Conservation (phyloP, 176 grass and related monocot species). For the Triticum timopheevii region DNA sequence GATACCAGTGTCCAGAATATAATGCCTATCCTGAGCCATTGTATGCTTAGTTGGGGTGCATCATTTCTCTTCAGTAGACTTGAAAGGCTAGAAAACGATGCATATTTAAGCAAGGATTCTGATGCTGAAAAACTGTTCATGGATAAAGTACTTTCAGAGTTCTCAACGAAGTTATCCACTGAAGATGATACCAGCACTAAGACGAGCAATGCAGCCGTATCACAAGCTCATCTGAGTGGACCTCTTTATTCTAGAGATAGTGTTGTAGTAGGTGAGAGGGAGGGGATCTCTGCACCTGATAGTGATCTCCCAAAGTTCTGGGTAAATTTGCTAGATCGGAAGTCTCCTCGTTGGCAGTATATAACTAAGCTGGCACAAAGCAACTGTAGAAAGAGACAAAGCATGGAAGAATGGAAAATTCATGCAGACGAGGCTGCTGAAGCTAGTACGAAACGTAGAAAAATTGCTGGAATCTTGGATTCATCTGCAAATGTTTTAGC, state of each 20-base stretch:
- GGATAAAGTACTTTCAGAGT: slow-evolving; percentile 47
- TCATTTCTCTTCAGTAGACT: slow-evolving; percentile 61
- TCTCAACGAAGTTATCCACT: slow-evolving; percentile 38
- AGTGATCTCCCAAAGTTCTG: slow-evolving; percentile 76
- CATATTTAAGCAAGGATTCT: slow-evolving; percentile 31
- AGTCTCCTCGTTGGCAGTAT: slow-evolving; percentile 64
- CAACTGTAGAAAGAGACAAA: slow-evolving; percentile 66
- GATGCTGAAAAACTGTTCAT: slow-evolving; percentile 41
- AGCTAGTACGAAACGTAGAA: slow-evolving; percentile 57
- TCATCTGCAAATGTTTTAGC: slow-evolving; percentile 34
- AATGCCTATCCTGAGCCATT: slow-evolving; percentile 62
- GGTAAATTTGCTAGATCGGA: slow-evolving; percentile 69
- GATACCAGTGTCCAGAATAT: slow-evolving; percentile 69
- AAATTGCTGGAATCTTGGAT: slow-evolving; percentile 41
- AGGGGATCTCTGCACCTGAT: slow-evolving; percentile 56
- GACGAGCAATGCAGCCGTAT: slow-evolving; percentile 28
- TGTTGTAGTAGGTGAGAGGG: slow-evolving; percentile 66
- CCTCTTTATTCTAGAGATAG: slow-evolving; percentile 61
- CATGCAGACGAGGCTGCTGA: slow-evolving; percentile 42
- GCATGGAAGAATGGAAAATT: slow-evolving; percentile 37
- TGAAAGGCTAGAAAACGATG: slow-evolving; percentile 51
- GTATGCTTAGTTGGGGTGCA: slow-evolving; percentile 84
- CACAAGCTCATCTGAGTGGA: slow-evolving; percentile 56
- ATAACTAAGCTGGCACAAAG: slow-evolving; percentile 67
- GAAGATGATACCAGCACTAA: slow-evolving; percentile 35